Evolutionary conservation across 139 green algal genomes (phyloP).

Genomic region (Micromonas commoda): DNA sequence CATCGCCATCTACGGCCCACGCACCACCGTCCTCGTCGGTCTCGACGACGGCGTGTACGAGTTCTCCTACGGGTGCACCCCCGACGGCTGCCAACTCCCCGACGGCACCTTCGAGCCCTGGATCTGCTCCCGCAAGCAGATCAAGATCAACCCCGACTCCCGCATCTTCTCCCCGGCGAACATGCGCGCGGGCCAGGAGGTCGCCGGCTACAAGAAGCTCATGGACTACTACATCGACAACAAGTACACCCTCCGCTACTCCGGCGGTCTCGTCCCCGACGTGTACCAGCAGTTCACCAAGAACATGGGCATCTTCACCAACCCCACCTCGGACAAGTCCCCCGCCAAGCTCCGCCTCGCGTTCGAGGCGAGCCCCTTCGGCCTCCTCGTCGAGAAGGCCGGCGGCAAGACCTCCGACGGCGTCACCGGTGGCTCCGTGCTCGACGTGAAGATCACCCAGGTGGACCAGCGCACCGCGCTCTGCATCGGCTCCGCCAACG

Average conservation of each 20-base stretch:
- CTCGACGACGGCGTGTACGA: conserved; percentile 47
- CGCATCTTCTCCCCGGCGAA: conserved; percentile 57
- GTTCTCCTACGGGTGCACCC: conserved; percentile 42
- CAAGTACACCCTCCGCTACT: conserved; percentile 57
- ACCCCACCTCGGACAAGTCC: conserved; percentile 44
- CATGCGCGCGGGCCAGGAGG: conserved; percentile 48
- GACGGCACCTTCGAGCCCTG: conserved; percentile 38
- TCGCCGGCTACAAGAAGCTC: conserved; percentile 52
- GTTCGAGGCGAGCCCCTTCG: conserved; percentile 53
- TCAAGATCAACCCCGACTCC: conserved; percentile 44
- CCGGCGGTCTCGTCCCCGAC: conserved; percentile 52
- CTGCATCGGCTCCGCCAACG: conserved; percentile 32
- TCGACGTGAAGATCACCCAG: conserved; percentile 44
- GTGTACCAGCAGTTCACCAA: conserved; percentile 56
- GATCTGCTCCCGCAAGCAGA: conserved; percentile 35
- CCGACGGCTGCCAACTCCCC: conserved; percentile 36
- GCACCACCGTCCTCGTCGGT: conserved; percentile 52
- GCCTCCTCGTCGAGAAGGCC: conserved; percentile 48
- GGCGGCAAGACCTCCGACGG: conserved; percentile 48
- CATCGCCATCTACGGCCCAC: conserved; percentile 52
- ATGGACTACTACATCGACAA: conserved; percentile 51
- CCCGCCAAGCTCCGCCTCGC: conserved; percentile 53
- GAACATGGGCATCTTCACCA: conserved; percentile 53
- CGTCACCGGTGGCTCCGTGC: conserved; percentile 41
- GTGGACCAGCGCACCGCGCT: conserved; percentile 48